Base-by-base conservation (phyloP, 805 yeast species). In the Suhomyces faveliae region DNA sequence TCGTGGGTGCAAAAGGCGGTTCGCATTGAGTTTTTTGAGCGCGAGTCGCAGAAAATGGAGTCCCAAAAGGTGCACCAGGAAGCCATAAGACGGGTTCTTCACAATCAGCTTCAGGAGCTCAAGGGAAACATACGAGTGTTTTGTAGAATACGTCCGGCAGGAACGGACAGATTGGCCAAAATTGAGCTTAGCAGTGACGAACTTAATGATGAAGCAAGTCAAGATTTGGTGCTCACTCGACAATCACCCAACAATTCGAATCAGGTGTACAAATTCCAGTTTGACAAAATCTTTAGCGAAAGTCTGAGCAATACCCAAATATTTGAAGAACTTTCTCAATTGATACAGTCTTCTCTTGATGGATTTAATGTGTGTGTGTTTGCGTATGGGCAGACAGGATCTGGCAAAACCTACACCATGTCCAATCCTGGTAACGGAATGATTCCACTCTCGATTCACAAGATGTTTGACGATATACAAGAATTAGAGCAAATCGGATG, bases 351-450 rank as follows among this genome's bases (percentile, higher is more conserved):
- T 1, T 53, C 95, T 0, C 64, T 91, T 11, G 96, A 92, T 66
- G 99, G 99, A 0, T 83, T 76, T 59, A 89, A 89, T 56, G 96
- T 90, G 2, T 90, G 97, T 64, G 88, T 94, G 1, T 90, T 90
- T 66, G 97, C 97, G 4, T 92, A 94, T 63, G 99, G 99, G 1
- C 99, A 92, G 66, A 94, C 99, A 0, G 67, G 89, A 79, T 70
- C 97, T 0, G 99, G 99, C 3, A 92, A 92, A 62, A 92, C 98
- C 0, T 84, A 68, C 63, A 94, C 99, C 0, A 94, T 92, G 98
- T 78, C 90, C 1, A 69, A 70, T 48, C 68, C 78, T 0, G 58
- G 65, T 1, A 85, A 85, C 58, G 98, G 99, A 12, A 80, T 92
- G 72, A 89, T 90, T 27, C 89, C 96, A 1, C 72, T 80, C 13